These are phyloP conservation scores for Chamaenerion angustifolium DNA, from an alignment of 345 rosid genomes.

Conservation along the genomic window DNA sequence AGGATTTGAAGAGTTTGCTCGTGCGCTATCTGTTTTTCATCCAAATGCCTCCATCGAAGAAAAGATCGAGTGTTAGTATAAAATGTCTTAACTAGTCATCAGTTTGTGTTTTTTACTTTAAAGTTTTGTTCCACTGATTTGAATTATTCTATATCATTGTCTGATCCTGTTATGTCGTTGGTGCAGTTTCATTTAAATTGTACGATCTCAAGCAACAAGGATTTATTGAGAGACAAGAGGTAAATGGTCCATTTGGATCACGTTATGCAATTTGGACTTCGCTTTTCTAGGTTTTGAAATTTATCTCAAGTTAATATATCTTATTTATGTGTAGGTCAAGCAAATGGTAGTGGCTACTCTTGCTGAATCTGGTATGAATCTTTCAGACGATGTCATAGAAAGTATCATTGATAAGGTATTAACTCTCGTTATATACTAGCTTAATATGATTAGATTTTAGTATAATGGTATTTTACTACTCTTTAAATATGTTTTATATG, in stretches of 20 bases:
- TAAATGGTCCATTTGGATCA: constrained; percentile 1
- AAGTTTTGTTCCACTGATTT: background rate
- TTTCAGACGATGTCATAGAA: constrained; percentile 80
- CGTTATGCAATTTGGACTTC: background rate
- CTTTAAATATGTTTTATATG: background rate
- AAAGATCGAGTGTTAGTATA: constrained; percentile 55
- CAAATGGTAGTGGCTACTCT: constrained; percentile 99
- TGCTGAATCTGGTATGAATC: constrained; percentile 98
- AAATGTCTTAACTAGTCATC: no score
- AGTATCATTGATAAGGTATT: constrained; percentile 88
- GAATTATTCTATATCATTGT: background rate
- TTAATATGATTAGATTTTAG: no score
- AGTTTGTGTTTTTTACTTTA: no score
- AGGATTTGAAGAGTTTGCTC: constrained; percentile 97
- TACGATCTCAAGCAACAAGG: constrained; percentile 99
- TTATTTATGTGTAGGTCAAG: constrained; percentile 43
- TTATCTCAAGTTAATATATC: background rate
- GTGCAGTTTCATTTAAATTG: constrained; percentile 87
- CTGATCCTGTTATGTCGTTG: constrained; percentile 5
- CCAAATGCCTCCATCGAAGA: constrained; percentile 92
- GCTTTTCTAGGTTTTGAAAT: background rate
- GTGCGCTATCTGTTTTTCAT: constrained; percentile 96
- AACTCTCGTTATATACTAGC: constrained; percentile 2
- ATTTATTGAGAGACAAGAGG: constrained; percentile 97
- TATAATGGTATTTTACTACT: background rate